Evolutionary conservation across 2,329 filamentous ascomycete species (phyloP).

Genomic region (Cytospora leucostoma): DNA sequence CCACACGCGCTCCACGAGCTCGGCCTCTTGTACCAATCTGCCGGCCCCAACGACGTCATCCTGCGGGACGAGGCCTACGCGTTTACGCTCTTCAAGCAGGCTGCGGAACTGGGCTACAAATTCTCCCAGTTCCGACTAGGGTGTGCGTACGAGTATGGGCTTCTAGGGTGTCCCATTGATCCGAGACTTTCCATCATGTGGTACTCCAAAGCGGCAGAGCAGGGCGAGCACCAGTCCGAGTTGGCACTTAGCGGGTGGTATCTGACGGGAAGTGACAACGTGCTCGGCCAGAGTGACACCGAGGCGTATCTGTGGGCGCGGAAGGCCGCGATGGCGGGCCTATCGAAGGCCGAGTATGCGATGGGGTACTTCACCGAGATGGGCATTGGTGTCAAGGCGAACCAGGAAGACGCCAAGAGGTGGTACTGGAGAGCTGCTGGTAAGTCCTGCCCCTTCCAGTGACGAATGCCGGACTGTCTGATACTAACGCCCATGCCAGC

Average conservation of each 20-base stretch:
- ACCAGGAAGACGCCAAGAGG: slow-evolving; percentile 91
- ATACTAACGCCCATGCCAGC: slow-evolving; percentile 55
- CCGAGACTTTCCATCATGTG: slow-evolving; percentile 84
- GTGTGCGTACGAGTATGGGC: slow-evolving; percentile 84
- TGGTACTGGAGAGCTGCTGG: slow-evolving; percentile 98
- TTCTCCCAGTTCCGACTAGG: slow-evolving; percentile 91
- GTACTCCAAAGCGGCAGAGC: slow-evolving; percentile 88
- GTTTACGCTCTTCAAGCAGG: slow-evolving; percentile 77
- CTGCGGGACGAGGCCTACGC: slow-evolving; percentile 82
- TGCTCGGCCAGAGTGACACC: slow-evolving; percentile 88
- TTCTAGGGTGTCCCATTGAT: slow-evolving; percentile 80
- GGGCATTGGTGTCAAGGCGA: slow-evolving; percentile 83
- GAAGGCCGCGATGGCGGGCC: slow-evolving; percentile 83
- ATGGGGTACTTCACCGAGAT: slow-evolving; percentile 98
- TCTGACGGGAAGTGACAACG: slow-evolving; percentile 83
- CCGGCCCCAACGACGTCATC: slow-evolving; percentile 68
- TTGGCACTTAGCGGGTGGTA: slow-evolving; percentile 90
- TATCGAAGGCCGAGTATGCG: slow-evolving; percentile 94
- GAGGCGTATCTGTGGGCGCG: slow-evolving; percentile 97
- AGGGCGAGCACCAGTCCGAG: slow-evolving; percentile 93
- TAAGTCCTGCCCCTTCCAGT: slow-evolving; percentile 57
- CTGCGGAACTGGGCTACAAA: slow-evolving; percentile 88
- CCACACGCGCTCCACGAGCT: slow-evolving; percentile 95
- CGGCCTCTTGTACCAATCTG: slow-evolving; percentile 65
- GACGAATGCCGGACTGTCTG: slow-evolving; percentile 1